Evolutionary conservation across 352 stramenopile genomes (phyloP).

Genomic region (Globisporangium camurandrum): DNA sequence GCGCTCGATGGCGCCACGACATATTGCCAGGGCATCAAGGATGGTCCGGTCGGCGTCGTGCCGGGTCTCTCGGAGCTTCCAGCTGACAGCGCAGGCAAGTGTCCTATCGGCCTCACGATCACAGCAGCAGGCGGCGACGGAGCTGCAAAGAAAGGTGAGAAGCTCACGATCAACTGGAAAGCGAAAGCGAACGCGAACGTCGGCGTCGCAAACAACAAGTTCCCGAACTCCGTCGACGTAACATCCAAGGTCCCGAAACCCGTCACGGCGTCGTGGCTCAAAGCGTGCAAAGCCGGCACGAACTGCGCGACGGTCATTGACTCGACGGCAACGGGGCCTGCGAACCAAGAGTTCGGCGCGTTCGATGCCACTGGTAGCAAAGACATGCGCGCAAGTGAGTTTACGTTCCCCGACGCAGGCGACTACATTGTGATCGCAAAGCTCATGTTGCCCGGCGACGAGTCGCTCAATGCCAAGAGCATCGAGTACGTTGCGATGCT

Average conservation of each 20-base stretch:
- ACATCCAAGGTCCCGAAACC: constrained; percentile 20
- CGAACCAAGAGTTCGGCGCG: constrained; percentile 21
- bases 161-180: constrained; percentile 46
- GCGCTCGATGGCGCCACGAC: constrained; percentile 51
- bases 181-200: constrained; percentile 22
- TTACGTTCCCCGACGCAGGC: constrained; percentile 38
- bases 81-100: constrained; percentile 40
- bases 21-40: constrained; percentile 59
- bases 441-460: constrained; percentile 39
- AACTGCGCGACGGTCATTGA: constrained; percentile 53
- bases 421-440: constrained; percentile 64
- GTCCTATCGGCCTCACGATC: constrained; percentile 44
- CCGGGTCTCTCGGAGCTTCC: constrained; percentile 42
- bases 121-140: constrained; percentile 24
- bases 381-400: constrained; percentile 33
- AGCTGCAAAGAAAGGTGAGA: constrained; percentile 45
- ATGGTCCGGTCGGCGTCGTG: constrained; percentile 13
- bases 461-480: constrained; percentile 32
- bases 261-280: constrained; percentile 39
- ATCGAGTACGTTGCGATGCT: constrained; percentile 63
- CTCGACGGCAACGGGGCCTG: constrained; percentile 23
- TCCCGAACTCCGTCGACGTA: constrained; percentile 55
- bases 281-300: constrained; percentile 50
- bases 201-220: constrained; percentile 38
- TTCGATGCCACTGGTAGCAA: constrained; percentile 42